phyloP scores from a whole-genome alignment of 1,284 basidiomycete genomes.

The Apiotrichum sp. region DNA sequence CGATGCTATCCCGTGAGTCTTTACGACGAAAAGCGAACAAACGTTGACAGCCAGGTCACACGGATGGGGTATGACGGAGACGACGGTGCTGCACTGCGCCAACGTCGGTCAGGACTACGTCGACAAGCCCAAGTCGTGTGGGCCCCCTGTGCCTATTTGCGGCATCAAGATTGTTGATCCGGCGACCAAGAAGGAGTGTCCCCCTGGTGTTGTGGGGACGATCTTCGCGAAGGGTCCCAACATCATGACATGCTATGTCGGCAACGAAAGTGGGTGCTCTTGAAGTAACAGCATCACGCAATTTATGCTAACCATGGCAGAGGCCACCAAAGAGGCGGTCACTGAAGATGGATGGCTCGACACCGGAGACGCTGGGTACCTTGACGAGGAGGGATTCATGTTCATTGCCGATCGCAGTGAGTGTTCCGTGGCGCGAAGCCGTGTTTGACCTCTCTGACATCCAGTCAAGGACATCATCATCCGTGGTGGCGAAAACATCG shows the following conservation, averaged over 20 bases:
- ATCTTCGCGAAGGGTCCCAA: constrained; percentile 33
- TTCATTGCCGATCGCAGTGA: constrained; percentile 34
- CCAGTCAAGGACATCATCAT: constrained; percentile 34
- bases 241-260: constrained; percentile 39
- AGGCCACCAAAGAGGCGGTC: constrained; percentile 10
- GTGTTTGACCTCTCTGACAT: not conserved
- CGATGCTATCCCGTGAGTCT: constrained; percentile 12
- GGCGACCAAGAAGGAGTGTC: constrained; percentile 19
- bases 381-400: constrained; percentile 37
- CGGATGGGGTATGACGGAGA: constrained; percentile 40
- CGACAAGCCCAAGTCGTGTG: constrained; percentile 9
- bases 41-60: constrained; percentile 31
- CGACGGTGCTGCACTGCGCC: constrained; percentile 34
- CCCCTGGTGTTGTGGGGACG: constrained; percentile 25
- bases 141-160: constrained; percentile 32
- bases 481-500: constrained; percentile 42
- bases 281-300: not conserved
- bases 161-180: constrained; percentile 32
- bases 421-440: not conserved
- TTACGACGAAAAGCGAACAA: no score
- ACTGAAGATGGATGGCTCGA: constrained; percentile 42
- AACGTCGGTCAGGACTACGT: constrained; percentile 32
- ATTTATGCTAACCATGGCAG: not conserved
- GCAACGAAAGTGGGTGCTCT: constrained; percentile 11
- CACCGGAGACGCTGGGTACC: constrained; percentile 36